phyloP scores from a whole-genome alignment of 2,329 filamentous ascomycete genomes.

The Botryotinia convoluta region DNA sequence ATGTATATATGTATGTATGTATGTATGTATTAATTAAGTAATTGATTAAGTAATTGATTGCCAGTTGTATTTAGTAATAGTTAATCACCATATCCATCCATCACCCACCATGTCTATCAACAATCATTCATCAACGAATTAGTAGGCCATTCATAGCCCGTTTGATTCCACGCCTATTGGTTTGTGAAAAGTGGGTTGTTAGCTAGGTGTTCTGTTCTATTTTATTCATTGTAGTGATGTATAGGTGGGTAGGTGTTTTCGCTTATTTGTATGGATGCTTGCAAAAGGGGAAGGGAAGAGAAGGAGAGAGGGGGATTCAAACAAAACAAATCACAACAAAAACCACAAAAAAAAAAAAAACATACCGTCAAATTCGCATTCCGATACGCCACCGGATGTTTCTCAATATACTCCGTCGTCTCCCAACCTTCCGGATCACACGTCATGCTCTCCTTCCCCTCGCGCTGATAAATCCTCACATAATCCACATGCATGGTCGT shows the following conservation, averaged over 20 bases:
- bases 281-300: background rate
- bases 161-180: slow-evolving; percentile 24
- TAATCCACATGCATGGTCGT: slow-evolving; percentile 54
- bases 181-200: background rate
- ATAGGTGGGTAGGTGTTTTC: too few relatives aligned
- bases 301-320: background rate
- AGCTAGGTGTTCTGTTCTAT: too few relatives aligned
- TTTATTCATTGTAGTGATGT: too few relatives aligned
- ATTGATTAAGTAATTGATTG: too few relatives aligned
- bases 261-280: too few relatives aligned
- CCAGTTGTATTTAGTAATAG: too few relatives aligned
- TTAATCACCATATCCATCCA: too few relatives aligned
- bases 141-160: slow-evolving; percentile 36
- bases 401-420: slow-evolving; percentile 64
- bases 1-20: too few relatives aligned
- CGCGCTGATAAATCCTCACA: slow-evolving; percentile 53
- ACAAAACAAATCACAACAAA: too few relatives aligned
- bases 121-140: slow-evolving; percentile 31
- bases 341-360: slow-evolving; percentile 23
- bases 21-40: too few relatives aligned
- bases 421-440: slow-evolving; percentile 58
- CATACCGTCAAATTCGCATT: slow-evolving; percentile 55
- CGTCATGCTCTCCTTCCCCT: slow-evolving; percentile 47
- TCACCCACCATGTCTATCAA: too few relatives aligned
- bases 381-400: slow-evolving; percentile 58